Conservation (phyloP, 2,329 filamentous ascomycete genomes). For the Apiospora phragmitis region DNA sequence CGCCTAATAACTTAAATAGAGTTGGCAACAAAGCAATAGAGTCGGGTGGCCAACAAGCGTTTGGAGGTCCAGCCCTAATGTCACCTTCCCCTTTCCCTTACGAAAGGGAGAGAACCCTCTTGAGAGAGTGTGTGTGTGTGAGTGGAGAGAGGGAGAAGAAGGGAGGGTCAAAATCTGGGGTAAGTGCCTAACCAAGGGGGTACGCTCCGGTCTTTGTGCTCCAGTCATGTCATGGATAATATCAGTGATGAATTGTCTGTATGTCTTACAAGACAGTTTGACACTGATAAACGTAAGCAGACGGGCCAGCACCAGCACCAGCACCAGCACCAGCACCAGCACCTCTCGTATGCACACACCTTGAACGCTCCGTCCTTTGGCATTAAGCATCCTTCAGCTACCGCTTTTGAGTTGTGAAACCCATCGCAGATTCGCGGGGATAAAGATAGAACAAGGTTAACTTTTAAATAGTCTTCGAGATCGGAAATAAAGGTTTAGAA, state of each 20-base stretch:
- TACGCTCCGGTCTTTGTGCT: not conserved
- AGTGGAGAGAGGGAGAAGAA: not conserved
- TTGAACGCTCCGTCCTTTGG: not conserved
- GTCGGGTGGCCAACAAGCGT: not conserved
- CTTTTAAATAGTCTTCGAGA: not conserved
- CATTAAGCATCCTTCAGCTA: not conserved
- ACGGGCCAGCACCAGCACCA: not conserved
- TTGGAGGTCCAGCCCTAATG: not conserved
- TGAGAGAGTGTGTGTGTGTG: not conserved
- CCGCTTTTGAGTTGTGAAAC: not conserved
- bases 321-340: too few species aligned
- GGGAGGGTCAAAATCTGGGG: not conserved
- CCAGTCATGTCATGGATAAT: not conserved
- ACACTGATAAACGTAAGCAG: not conserved
- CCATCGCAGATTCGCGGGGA: not conserved
- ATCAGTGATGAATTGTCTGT: not conserved
- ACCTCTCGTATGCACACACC: not conserved
- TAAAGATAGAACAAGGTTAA: not conserved
- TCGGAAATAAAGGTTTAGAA: not conserved
- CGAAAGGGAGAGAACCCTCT: not conserved
- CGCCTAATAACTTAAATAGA: not conserved
- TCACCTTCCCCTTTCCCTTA: not conserved
- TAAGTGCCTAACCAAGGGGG: not conserved
- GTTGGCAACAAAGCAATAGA: not conserved
- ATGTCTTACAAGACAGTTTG: constrained; percentile 1